Base-by-base conservation (phyloP, 495 filamentous ascomycete species). In the Parathielavia hyrcaniae region DNA sequence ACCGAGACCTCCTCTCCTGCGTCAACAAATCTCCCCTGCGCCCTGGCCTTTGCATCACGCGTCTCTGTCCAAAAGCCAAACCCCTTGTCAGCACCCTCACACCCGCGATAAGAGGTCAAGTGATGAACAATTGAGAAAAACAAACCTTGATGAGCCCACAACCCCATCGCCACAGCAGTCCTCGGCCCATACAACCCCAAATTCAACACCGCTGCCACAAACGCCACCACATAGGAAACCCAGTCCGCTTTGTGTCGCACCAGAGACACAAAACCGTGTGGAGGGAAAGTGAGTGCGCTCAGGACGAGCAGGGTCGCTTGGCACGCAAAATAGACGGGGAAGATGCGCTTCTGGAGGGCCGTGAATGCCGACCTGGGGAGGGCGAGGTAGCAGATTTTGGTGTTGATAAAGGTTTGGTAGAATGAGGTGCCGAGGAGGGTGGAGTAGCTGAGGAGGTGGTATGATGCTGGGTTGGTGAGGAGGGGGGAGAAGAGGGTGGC, bases 391-490 rank as follows among this genome's bases (percentile, higher is more conserved):
- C 69, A 74, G 11, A 83, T 58, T 54, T 52, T 52, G 35, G 50
- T 52, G 50, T 52, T 52, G 50, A 52, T 11, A 47, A 83, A 82
- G 64, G 68, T 75, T 65, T 83, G 61, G 64, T 75, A 83, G 4
- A 83, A 67, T 51, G 75, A 63, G 14, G 75, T 71, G 35, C 81
- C 81, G 1, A 83, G 73, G 1, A 83, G 71, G 12, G 79, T 66
- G 0, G 78, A 77, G 54, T 79, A 83, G 9, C 73, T 67, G 52
- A 82, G 68, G 26, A 83, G 64, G 55, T 84, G 81, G 54, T 74
- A 71, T 1, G 66, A 66, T 8, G 64, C 61, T 26, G 69, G 54
- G 44, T 57, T 54, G 49, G 34, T 13, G 43, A 60, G 26, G 10
- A 52, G 1, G 1, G 50, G 0, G 2, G 12, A n/a, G 17, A 14